Conservation (phyloP, 116 monocot species). For the Trichopus zeylanicus region DNA sequence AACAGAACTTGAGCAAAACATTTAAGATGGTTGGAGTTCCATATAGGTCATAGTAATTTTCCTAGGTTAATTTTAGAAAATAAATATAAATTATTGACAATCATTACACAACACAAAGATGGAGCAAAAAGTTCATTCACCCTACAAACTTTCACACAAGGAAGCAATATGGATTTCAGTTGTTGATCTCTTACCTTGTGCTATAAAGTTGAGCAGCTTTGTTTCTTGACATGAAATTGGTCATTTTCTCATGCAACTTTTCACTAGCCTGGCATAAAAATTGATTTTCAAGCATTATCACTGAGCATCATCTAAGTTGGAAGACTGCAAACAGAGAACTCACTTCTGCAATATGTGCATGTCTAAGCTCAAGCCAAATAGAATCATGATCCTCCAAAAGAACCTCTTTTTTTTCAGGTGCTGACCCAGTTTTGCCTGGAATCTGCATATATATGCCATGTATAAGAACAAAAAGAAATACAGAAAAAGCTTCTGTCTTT, state of each 20-base stretch:
- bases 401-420: conserved; percentile 74
- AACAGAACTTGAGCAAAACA: neutral
- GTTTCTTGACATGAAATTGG: conserved; percentile 78
- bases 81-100: too few species aligned
- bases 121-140: too few species aligned
- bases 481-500: neutral
- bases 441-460: conserved; percentile 26
- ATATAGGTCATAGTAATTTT: too few species aligned
- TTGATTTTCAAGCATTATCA: conserved; percentile 5
- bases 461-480: neutral
- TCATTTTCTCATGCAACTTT: conserved; percentile 88
- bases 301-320: neutral
- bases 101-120: too few species aligned
- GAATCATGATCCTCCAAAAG: conserved; percentile 96
- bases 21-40: neutral
- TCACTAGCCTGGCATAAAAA: conserved; percentile 74
- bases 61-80: too few species aligned
- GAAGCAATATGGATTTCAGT: too few species aligned
- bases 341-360: conserved; percentile 99
- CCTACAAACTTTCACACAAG: too few species aligned
- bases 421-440: conserved; percentile 56
- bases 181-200: conserved; percentile 62
- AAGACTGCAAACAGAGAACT: conserved; percentile 14
- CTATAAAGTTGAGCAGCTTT: conserved; percentile 91
- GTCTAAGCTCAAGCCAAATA: conserved; percentile 92